Evolutionary conservation across 768 basidiomycete genomes (phyloP), one percentile per base, ranked within the genome.

Genomic region (Leucosporidium scottii): DNA sequence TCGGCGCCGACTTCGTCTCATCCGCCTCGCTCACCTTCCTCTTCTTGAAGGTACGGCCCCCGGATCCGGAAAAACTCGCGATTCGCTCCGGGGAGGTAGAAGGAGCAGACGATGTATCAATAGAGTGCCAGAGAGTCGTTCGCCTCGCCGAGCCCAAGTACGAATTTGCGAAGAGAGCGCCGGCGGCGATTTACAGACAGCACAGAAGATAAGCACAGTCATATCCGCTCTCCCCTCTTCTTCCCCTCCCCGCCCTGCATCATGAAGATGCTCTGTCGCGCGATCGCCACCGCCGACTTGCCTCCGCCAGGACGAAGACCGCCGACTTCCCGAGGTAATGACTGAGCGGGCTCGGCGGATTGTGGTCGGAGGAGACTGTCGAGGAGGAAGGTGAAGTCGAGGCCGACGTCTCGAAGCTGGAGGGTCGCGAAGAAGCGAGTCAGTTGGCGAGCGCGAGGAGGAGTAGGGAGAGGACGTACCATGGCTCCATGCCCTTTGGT

Each of bases 321-420:
- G 12, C 59, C 47, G 13, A 44, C 57, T 23, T 27, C 53, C 20
- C 55, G 28, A 3, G 30, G 44, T 8, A 54, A 13, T 3, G 59
- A 28, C 3, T 61, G 54, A 39, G 55, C 39, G 18, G 36, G 17
- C 18, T 21, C 10, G 13, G 58, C 44, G 27, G 28, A n/a, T 27
- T 64, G 61, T 20, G 71, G 71, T 2, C 67, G 65, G 4, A 72
- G 51, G 27, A 72, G 66, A 28, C 66, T 76, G 44, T 90, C 86
- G n/a, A 97, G 81, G n/a, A 94, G 81, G 80, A 88, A 92, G 28
- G 88, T 87, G 77, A 97, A 96, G 79, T 96, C 93, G 47, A 97
- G 85, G 3, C 93, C 93, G 75, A 87, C 91, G 74, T 97, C 93
- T 80, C 91, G 87, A 9, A 97, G 82, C 21, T 94, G 84, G 89